A percentile compares a stretch with the other conserved stretches of the same genome.
Conservation (phyloP, 495 filamentous ascomycete species). For the Aspergillus haitiensis region DNA sequence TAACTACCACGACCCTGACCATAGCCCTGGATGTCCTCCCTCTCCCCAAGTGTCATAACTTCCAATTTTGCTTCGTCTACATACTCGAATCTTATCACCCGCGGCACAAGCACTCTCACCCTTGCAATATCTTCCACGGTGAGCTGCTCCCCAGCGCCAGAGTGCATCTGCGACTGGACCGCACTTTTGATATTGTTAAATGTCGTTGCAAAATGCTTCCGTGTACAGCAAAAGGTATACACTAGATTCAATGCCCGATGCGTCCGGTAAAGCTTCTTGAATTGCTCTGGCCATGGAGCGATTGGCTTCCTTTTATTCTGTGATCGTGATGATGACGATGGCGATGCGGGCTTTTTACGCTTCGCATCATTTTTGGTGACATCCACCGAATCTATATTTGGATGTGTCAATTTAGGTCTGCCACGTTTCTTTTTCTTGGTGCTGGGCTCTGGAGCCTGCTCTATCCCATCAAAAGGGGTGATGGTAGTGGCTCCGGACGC, state of each 20-base stretch:
- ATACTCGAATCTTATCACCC: constrained; percentile 78
- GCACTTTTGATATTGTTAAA: constrained; percentile 83
- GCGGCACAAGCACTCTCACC: constrained; percentile 74
- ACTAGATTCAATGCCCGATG: constrained; percentile 88
- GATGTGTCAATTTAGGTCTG: neutral
- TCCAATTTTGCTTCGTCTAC: constrained; percentile 80
- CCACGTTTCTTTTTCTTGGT: neutral
- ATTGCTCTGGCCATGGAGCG: constrained; percentile 70
- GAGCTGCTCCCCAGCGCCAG: constrained; percentile 54
- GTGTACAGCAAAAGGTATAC: constrained; percentile 90
- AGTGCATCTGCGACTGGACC: constrained; percentile 73
- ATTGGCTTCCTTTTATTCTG: constrained; percentile 32
- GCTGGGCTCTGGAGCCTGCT: neutral
- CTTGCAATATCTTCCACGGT: constrained; percentile 75
- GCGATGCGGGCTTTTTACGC: constrained; percentile 9
- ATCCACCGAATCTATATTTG: neutral
- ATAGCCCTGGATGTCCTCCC: constrained; percentile 25
- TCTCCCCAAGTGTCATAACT: constrained; percentile 70
- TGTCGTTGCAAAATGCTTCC: constrained; percentile 88
- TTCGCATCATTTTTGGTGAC: neutral
- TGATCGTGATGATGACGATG: neutral
- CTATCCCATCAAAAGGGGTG: neutral
- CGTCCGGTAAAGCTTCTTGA: constrained; percentile 70
- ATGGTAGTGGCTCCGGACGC: neutral
- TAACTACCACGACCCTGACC: constrained; percentile 6